phyloP scores from a whole-genome alignment of 2,329 filamentous ascomycete genomes.

The Mollisiaceae sp. region DNA sequence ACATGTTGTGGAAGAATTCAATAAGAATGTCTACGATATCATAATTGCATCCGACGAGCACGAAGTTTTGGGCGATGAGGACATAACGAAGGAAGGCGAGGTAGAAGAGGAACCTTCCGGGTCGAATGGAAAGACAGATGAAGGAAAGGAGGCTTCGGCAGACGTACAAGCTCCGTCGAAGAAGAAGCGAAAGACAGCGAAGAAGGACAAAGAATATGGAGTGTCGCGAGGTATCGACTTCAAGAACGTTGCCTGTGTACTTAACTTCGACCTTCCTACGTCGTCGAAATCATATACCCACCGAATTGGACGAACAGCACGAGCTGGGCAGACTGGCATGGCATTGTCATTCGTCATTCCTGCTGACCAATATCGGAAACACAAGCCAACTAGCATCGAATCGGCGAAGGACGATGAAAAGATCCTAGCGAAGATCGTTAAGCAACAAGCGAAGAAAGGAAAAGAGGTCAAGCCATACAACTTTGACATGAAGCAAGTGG shows the following conservation, averaged over 20 bases:
- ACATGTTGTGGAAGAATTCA: conserved; percentile 97
- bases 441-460: conserved; percentile 77
- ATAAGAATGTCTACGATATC: conserved; percentile 95
- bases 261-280: conserved; percentile 95
- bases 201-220: conserved; percentile 84
- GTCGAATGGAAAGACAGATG: conserved; percentile 27
- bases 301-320: conserved; percentile 89
- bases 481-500: conserved; percentile 93
- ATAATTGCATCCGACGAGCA: conserved; percentile 95
- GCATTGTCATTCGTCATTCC: conserved; percentile 95
- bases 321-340: conserved; percentile 91
- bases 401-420: conserved; percentile 84
- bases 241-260: conserved; percentile 88
- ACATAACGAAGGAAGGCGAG: conserved; percentile 43
- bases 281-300: conserved; percentile 95
- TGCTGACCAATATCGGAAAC: conserved; percentile 80
- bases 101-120: conserved; percentile 36
- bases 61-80: conserved; percentile 75
- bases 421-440: conserved; percentile 78
- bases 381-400: conserved; percentile 81
- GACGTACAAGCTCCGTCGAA: conserved; percentile 42
- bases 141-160: conserved; percentile 46
- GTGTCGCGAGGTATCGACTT: conserved; percentile 98
- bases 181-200: conserved; percentile 68
- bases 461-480: conserved; percentile 87